Base-by-base conservation (phyloP, 2,329 filamentous ascomycete genomes). In the Botryotinia narcissicola region DNA sequence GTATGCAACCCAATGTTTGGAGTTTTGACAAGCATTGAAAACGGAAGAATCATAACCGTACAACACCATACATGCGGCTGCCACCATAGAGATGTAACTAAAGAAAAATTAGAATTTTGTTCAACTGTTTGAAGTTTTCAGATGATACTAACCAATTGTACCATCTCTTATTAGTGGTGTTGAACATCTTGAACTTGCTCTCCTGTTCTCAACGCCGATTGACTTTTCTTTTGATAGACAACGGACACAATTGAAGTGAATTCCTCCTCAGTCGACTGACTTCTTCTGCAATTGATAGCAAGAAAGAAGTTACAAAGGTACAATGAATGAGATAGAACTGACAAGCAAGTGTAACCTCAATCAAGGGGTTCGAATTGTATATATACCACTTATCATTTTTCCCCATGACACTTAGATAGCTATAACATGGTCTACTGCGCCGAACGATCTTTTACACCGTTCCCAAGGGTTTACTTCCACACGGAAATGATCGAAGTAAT, bases 1-100 rank as follows among this genome's bases (percentile, higher is more conserved):
- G 83, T 87, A 93, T 29, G 83, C 83, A 22, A 89, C 83, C 91
- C 91, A 93, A 80, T 93, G 87, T 25, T 88, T 67, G 1, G 89
- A 92, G 42, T 88, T 89, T 81, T 92, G 91, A 12, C 92, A 87
- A 5, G 90, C 90, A 81, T 93, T 93, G 85, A 90, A 93, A 64
- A 92, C 90, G 54, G 90, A 91, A 2, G 91, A 90, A 85, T 93
- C 91, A 80, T 93, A 93, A 73, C 91, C 91, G 80, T 92, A 93
- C 63, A 93, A 85, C n/a, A 92, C 90, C 91, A 93, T 93, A 81
- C 90, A 92, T 80, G 90, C 89, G 78, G 91, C 70, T 73, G 91
- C 91, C 76, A 92, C 88, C 71, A 92, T 84, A 75, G 89, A 90
- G 76, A 91, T 89, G 83, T 90, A 92, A 89, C 89, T 87, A 64